Evolutionary conservation across 192 early-diverging fungal genomes (phyloP), one percentile per base, ranked within the genome.

Genomic region (Mortierella antarctica): DNA sequence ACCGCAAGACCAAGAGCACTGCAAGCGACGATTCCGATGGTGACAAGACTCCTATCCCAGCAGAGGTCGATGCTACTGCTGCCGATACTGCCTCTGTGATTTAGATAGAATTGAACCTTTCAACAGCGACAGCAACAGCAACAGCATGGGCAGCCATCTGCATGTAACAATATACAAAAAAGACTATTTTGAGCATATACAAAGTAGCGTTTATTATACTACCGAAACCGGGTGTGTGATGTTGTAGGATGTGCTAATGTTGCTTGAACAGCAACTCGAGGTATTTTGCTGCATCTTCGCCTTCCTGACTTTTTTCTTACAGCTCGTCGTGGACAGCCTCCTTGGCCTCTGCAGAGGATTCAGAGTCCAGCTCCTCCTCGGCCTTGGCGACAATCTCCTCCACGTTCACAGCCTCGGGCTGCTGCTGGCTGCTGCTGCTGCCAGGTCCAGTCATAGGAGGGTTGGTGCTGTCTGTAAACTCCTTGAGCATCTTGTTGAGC

Each of bases 271-370:
- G 31, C 31, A 31, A 31, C 31, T 31, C 31, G 31, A 31, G 31
- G 31, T 31, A 31, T 31, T 31, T 31, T 31, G 1, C 3, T 31
- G 31, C 31, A 31, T 2, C 31, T 31, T 31, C 31, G 31, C 31
- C 31, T 31, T 31, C 31, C 3, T 31, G 31, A 31, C 31, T 31
- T 31, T 50, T n/a, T 12, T 45, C 17, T 67, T 82, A 85, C 50
- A 85, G 64, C 42, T 85, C 84, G 57, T 85, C 84, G 42, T 83
- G 84, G 47, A 64, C 65, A 49, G 70, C 42, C 14, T 65, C 61
- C 40, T 71, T 72, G 23, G 57, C 20, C 11, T 73, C 81, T 17
- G 3, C 23, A 44, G 47, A 51, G 49, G 18, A 57, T 39, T 75
- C 82, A 59, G 55, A 65, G 56, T 73, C 79, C 41, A 74, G 72